These are phyloP conservation scores for Fusarium sp. DNA, from an alignment of 2,329 filamentous ascomycete genomes.

Conservation along the genomic window DNA sequence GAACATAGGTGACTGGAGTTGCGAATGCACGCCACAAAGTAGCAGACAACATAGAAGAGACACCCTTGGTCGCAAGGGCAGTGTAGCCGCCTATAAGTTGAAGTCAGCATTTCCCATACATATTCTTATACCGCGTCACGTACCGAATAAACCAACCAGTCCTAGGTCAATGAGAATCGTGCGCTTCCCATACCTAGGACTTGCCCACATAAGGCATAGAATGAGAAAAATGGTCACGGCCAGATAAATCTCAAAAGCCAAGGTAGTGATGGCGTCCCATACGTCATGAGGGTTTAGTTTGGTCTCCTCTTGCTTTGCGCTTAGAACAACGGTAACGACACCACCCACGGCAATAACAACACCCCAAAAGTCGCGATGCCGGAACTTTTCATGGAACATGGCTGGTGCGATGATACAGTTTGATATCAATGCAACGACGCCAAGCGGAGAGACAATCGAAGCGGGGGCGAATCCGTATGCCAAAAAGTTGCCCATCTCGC, in stretches of 20 bases:
- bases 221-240: constrained; percentile 82
- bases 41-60: constrained; percentile 93
- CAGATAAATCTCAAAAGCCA: constrained; percentile 92
- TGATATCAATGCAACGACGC: constrained; percentile 95
- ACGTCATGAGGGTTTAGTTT: constrained; percentile 93
- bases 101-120: constrained; percentile 17
- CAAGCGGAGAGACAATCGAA: constrained; percentile 95
- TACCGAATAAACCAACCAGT: constrained; percentile 92
- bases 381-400: constrained; percentile 91
- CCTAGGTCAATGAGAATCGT: constrained; percentile 93
- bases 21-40: constrained; percentile 89
- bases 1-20: constrained; percentile 89
- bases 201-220: constrained; percentile 81
- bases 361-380: constrained; percentile 85
- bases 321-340: constrained; percentile 92
- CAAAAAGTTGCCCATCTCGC: constrained; percentile 95
- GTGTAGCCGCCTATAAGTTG: constrained; percentile 83
- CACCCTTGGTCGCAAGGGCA: constrained; percentile 94
- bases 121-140: constrained; percentile 48
- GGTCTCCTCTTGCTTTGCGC: constrained; percentile 87
- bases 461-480: constrained; percentile 98
- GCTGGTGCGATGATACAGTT: constrained; percentile 97
- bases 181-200: constrained; percentile 83
- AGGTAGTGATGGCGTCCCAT: constrained; percentile 86
- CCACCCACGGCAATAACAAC: constrained; percentile 89